phyloP scores from a whole-genome alignment of 768 basidiomycete species.

The Astraeus odoratus region DNA sequence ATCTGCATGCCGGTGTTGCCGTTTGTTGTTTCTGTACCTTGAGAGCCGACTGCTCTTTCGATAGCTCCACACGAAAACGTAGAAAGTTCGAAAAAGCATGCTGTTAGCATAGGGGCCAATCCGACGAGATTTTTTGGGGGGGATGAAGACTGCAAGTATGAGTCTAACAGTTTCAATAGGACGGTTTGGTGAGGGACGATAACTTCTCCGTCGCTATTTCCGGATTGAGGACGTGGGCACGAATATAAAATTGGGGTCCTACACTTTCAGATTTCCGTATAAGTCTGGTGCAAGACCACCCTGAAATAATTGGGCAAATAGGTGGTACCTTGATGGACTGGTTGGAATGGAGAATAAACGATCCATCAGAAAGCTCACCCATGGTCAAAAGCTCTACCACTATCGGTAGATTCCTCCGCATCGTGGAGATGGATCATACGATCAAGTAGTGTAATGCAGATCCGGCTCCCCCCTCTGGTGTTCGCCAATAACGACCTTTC shows the following conservation, averaged over 20 bases:
- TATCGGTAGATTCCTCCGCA: conserved; percentile 55
- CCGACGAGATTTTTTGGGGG: conserved; percentile 31
- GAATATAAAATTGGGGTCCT: conserved; percentile 18
- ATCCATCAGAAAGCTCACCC: conserved; percentile 40
- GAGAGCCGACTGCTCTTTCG: conserved; percentile 35
- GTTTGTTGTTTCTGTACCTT: conserved; percentile 7
- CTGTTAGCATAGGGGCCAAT: conserved; percentile 54
- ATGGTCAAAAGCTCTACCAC: conserved; percentile 66
- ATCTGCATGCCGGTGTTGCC: conserved; percentile 9
- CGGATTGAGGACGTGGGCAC: conserved; percentile 10
- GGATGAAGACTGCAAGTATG: conserved; percentile 60
- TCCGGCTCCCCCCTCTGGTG: conserved; percentile 50
- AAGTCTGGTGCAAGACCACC: conserved; percentile 50
- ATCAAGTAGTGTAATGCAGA: conserved; percentile 66
- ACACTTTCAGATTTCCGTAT: conserved; percentile 59
- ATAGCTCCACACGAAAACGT: conserved; percentile 51
- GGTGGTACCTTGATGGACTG: conserved; percentile 44
- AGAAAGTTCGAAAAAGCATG: conserved; percentile 54
- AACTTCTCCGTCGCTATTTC: conserved; percentile 54
- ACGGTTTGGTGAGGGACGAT: conserved; percentile 82
- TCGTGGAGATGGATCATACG: conserved; percentile 67
- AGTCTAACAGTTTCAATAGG: conserved; percentile 83
- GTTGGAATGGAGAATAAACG: conserved; percentile 7
- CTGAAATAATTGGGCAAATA: conserved; percentile 60
- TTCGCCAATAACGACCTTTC: conserved; percentile 43